Percentiles rank a stretch among this genome's conserved stretches.
These are phyloP conservation scores for Rhizopogon sp. DNA, from an alignment of 768 basidiomycete species.

Conservation along the genomic window DNA sequence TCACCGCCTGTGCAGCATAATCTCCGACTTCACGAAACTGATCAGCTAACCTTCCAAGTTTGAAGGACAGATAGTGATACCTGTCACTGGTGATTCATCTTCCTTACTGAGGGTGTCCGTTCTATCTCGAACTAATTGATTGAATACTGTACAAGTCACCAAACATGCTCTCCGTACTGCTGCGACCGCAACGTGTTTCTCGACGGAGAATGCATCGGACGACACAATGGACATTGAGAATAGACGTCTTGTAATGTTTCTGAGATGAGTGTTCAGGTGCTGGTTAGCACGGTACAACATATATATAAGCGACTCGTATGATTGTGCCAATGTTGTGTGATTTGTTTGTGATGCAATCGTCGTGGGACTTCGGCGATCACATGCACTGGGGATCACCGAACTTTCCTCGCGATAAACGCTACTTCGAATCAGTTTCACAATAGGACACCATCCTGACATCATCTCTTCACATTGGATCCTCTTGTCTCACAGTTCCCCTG, in stretches of 20 bases:
- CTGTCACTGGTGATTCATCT: constrained; percentile 91
- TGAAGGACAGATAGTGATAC: constrained; percentile 30
- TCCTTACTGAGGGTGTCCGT: constrained; percentile 85
- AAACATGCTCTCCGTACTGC: constrained; percentile 86
- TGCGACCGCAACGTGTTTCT: constrained; percentile 78
- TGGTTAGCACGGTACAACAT: constrained; percentile 1
- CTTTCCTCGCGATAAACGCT: no score
- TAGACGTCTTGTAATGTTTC: neutral
- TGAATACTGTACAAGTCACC: constrained; percentile 83
- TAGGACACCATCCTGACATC: no score
- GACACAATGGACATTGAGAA: neutral
- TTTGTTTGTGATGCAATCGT: no score
- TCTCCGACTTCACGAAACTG: constrained; percentile 66
- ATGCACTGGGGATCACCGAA: no score
- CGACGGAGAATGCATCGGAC: constrained; percentile 41
- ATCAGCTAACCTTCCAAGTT: neutral
- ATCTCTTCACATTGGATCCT: neutral
- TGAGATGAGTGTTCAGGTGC: neutral
- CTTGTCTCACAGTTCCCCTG: neutral
- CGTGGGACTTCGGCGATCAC: no score
- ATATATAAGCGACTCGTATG: neutral
- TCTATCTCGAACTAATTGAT: constrained; percentile 58
- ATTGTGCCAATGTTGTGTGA: neutral
- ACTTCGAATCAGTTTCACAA: no score
- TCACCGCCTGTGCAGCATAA: constrained; percentile 88